Base-by-base conservation (phyloP, 306 rosid species). In the Cyamopsis tetragonoloba region DNA sequence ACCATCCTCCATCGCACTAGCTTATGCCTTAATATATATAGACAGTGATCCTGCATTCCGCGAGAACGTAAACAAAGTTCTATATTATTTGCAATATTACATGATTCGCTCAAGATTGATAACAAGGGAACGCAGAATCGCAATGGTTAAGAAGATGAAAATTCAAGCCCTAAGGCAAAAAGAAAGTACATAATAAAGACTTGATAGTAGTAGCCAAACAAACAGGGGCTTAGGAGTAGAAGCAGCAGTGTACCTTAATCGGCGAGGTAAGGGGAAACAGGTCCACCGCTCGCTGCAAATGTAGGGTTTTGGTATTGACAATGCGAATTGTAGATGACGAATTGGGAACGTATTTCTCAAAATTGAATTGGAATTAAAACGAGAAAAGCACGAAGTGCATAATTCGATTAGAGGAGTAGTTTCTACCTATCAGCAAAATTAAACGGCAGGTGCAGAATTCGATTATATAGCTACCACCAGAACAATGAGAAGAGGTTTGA, bases 1-100 rank as follows among this genome's bases (percentile, higher is more conserved):
- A 54, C 74, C 77, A 6, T 37, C 80, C 39, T 62, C 85, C 89
- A 82, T 87, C 10, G 56, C 51, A 39, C 43, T 22, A n/a, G n/a
- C n/a, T n/a, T n/a, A n/a, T n/a, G 7, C 15, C 46, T 24, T 42
- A 50, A 0, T n/a, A 26, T 28, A 10, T 38, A 30, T 48, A 27
- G 28, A 32, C 14, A 50, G 0, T 43, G 55, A 46, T 71, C 74
- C 70, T 46, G 34, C 60, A 47, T 46, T 70, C 35, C 22, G 14
- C 51, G 4, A 5, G 71, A 42, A 48, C 39, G 39, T 35, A 48
- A 62, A 56, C 27, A 26, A n/a, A n/a, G n/a, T 9, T 6, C 51
- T n/a, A 50, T 2, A 11, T 17, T 3, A 15, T 46, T 14, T 46
- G 65, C 58, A 56, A 18, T 23, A 42, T 12, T 3, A 7, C 66